Base-by-base conservation (phyloP, 768 basidiomycete species). In the Pholiota conissans region DNA sequence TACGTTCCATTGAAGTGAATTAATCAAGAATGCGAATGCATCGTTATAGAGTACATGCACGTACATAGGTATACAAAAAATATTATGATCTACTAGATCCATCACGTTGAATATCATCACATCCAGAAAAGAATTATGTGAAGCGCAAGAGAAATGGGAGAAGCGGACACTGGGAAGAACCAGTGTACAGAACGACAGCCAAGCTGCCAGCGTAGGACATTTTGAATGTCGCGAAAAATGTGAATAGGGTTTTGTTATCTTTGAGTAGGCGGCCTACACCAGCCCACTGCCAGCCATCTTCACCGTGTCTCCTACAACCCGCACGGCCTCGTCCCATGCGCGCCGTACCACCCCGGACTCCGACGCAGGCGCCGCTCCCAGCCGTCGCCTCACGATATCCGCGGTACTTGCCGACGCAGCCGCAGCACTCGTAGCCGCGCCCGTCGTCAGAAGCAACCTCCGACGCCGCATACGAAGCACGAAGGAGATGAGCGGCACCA, bases 271-370 rank as follows among this genome's bases (percentile, higher is more conserved):
- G 10, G 39, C 28, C 40, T 53, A 65, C 14, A 62, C 63, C 50
- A 65, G 70, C 18, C 90, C 90, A 61, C 87, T 82, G 18, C 88
- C 90, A 1, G 84, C 90, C 90, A 92, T 91, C 63, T 76, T 79
- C 29, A 89, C 78, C 3, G 87, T 87, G 72, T 92, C 90, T 47
- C 72, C 69, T 14, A 92, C 74, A 5, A 79, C 83, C 40, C 78
- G 76, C 3, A 81, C 62, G 6, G 79, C 64, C 63, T 83, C 84
- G 18, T 70, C 69, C 84, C 87, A 87, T 29, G 81, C 71, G 30
- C 71, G 72, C 14, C 67, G 65, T 11, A 78, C 51, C 42, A 74
- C 61, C 32, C 71, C 76, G 11, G 58, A 69, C 29, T 70, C 78
- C 16, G 63, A 59, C 74, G 3, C 20, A 13, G 18, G 74, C 76